These are phyloP conservation scores for Diaporthe citri DNA, from an alignment of 2,329 filamentous ascomycete genomes.

Conservation along the genomic window DNA sequence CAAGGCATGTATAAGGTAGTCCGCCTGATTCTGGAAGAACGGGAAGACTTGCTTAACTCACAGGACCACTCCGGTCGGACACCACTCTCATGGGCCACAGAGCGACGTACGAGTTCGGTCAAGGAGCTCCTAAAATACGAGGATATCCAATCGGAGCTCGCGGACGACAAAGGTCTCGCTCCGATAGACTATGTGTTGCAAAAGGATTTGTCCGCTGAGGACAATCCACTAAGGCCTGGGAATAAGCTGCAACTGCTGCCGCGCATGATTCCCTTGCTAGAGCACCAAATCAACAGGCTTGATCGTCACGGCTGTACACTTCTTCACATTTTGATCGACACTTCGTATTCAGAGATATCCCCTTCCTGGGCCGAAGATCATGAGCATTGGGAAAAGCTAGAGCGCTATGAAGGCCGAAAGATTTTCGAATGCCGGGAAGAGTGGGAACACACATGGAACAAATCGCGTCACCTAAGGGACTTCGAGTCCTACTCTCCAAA, in stretches of 20 bases:
- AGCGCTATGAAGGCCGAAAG: background rate
- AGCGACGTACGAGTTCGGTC: fast-evolving
- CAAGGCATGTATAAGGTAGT: background rate
- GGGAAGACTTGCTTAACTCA: background rate
- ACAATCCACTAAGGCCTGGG: no score
- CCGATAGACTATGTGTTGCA: background rate
- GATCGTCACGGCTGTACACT: background rate
- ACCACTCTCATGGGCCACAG: background rate
- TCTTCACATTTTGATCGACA: background rate
- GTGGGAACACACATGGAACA: background rate
- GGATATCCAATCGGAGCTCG: background rate
- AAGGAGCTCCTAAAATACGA: background rate
- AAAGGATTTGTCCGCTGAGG: no score
- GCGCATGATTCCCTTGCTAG: background rate
- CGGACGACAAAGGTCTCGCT: background rate
- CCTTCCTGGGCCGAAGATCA: no score
- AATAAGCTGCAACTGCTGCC: no score
- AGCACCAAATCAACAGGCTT: background rate
- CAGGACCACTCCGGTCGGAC: background rate
- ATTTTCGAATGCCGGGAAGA: background rate
- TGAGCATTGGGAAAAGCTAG: background rate
- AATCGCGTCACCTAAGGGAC: no score
- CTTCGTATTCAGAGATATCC: fast-evolving
- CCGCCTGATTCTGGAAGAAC: background rate
- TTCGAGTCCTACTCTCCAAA: no score